Percentiles rank a stretch among this genome's conserved stretches.
Conservation (phyloP, 306 rosid species). For the Glycine tomentella region DNA sequence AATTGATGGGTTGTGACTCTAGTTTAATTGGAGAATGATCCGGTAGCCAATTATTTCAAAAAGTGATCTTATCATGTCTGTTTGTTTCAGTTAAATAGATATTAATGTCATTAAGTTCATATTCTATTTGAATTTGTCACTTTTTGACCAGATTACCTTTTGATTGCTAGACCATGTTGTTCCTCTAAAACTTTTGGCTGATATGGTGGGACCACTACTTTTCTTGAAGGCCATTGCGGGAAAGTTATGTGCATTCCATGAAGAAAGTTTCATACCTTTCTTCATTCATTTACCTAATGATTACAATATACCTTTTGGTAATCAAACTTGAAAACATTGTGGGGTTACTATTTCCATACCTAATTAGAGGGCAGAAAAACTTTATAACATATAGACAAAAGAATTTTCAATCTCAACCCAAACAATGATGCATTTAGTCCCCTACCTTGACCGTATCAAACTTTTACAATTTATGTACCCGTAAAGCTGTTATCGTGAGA, state of each 20-base stretch:
- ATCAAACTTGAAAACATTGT: neutral
- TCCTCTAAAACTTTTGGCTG: neutral
- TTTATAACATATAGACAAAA: neutral
- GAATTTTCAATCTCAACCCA: neutral
- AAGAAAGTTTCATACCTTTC: neutral
- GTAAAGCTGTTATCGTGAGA: too few relatives aligned
- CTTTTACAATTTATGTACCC: neutral
- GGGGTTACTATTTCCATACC: too few relatives aligned
- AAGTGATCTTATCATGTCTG: neutral
- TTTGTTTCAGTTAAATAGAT: neutral
- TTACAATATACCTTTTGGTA: neutral
- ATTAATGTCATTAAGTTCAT: neutral
- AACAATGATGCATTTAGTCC: neutral
- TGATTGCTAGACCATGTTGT: neutral
- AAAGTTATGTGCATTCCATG: neutral
- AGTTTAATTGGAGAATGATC: neutral
- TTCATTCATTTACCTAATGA: neutral
- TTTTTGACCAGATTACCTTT: neutral
- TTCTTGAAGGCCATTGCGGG: neutral
- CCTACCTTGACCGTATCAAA: neutral
- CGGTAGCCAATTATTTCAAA: neutral
- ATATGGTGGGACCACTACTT: neutral
- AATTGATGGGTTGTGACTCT: constrained; percentile 38
- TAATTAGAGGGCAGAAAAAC: too few relatives aligned
- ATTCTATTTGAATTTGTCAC: neutral